Percentiles rank a stretch among this genome's conserved stretches.
Evolutionary conservation across 2,329 filamentous ascomycete genomes (phyloP).

Genomic region (Colletotrichum costaricense): DNA sequence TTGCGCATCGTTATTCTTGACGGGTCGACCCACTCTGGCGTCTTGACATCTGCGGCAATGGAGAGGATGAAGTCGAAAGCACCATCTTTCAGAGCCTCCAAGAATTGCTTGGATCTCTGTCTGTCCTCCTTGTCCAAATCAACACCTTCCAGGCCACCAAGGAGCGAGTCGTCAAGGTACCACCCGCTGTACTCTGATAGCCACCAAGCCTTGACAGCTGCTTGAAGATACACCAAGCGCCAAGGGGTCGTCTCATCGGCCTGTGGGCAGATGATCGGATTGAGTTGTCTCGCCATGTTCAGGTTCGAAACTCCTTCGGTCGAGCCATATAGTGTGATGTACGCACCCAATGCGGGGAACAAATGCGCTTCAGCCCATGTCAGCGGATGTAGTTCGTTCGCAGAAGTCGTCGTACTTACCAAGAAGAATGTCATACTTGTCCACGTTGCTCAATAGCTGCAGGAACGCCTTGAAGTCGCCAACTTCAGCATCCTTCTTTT

Average conservation of each 20-base stretch:
- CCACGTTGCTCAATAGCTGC: conserved; percentile 73
- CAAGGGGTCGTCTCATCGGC: conserved; percentile 74
- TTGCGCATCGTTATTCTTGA: conserved; percentile 84
- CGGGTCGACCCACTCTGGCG: conserved; percentile 88
- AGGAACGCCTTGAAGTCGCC: conserved; percentile 82
- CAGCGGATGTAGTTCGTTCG: not conserved
- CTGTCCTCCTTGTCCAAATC: conserved; percentile 77
- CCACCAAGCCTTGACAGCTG: conserved; percentile 86
- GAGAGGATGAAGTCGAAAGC: conserved; percentile 93
- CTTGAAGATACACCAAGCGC: conserved; percentile 80
- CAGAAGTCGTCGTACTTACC: conserved; percentile 48
- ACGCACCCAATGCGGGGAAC: conserved; percentile 81
- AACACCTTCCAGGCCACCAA: conserved; percentile 54
- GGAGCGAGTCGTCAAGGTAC: conserved; percentile 77
- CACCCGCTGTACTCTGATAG: conserved; percentile 92
- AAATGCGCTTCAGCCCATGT: conserved; percentile 73
- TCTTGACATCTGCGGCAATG: conserved; percentile 82
- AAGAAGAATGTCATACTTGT: conserved; percentile 78
- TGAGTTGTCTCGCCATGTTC: conserved; percentile 75
- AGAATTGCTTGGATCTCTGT: conserved; percentile 78
- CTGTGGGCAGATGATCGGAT: conserved; percentile 74
- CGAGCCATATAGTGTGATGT: conserved; percentile 82
- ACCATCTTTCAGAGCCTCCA: conserved; percentile 84
- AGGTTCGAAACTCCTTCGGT: conserved; percentile 77
- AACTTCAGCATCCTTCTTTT: conserved; percentile 75